phyloP scores from a whole-genome alignment of 176 grass and related monocot species.

The Phragmites australis region DNA sequence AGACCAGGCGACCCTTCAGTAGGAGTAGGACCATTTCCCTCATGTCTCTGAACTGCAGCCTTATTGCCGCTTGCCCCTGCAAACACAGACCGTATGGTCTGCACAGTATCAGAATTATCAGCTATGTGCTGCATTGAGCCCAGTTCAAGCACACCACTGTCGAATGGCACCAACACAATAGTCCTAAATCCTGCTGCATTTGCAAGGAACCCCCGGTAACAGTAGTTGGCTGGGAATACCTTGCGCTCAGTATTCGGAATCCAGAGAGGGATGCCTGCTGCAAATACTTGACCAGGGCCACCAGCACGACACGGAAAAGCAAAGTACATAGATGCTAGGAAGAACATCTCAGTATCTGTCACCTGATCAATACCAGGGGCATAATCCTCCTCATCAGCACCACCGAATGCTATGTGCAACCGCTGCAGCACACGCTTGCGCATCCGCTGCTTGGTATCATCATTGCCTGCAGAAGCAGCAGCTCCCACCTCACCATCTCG shows the following conservation, averaged over 20 bases:
- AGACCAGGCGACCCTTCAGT: constrained; percentile 46
- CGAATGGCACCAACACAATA: constrained; percentile 79
- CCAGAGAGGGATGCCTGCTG: constrained; percentile 73
- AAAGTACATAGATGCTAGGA: constrained; percentile 96
- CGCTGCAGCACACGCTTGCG: constrained; percentile 70
- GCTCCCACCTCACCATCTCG: constrained; percentile 47
- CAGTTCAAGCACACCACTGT: constrained; percentile 87
- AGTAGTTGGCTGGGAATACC: constrained; percentile 69
- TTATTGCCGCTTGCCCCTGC: constrained; percentile 37
- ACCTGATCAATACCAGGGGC: constrained; percentile 84
- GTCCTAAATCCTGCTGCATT: constrained; percentile 72
- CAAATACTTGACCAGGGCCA: constrained; percentile 77
- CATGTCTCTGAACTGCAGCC: constrained; percentile 43
- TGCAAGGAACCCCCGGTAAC: constrained; percentile 81
- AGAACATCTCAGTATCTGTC: constrained; percentile 94
- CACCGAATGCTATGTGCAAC: constrained; percentile 67
- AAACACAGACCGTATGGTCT: constrained; percentile 76
- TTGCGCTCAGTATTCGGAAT: constrained; percentile 53
- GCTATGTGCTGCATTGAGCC: constrained; percentile 71
- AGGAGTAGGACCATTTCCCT: constrained; percentile 50
- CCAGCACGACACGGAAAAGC: constrained; percentile 68
- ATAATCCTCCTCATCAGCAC: constrained; percentile 80
- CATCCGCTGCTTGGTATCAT: constrained; percentile 57
- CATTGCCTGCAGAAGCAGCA: constrained; percentile 39
- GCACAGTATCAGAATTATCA: constrained; percentile 62